A percentile compares a stretch with the other conserved stretches of the same genome.
Evolutionary conservation across 768 basidiomycete genomes (phyloP).

Genomic region (Rhizopogon roseolus): DNA sequence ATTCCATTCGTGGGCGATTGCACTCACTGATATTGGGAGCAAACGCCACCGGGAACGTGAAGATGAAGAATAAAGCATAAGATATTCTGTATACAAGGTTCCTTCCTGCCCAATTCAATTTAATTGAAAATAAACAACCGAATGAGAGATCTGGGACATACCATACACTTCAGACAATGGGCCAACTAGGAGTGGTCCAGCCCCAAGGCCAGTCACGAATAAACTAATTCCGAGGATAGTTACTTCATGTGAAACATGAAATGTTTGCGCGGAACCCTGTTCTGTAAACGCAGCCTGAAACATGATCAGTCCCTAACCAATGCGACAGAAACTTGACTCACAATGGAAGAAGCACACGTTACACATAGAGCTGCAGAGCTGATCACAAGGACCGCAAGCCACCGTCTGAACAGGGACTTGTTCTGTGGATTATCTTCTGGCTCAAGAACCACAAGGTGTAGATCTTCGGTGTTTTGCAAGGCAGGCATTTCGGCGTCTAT

Average conservation of each 20-base stretch:
- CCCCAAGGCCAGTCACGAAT: conserved; percentile 36
- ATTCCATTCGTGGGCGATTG: not conserved
- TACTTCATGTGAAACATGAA: conserved; percentile 52
- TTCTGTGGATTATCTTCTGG: conserved; percentile 38
- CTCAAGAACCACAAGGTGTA: conserved; percentile 33
- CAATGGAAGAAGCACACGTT: conserved; percentile 54
- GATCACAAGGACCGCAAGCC: conserved; percentile 44
- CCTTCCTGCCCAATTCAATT: conserved; percentile 40
- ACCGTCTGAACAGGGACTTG: conserved; percentile 37
- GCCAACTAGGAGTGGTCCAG: conserved; percentile 31
- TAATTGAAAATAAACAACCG: not conserved
- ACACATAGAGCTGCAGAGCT: conserved; percentile 44
- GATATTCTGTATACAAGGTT: conserved; percentile 59
- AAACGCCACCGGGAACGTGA: conserved; percentile 72
- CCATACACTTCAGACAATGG: conserved; percentile 38
- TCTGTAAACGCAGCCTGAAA: conserved; percentile 60
- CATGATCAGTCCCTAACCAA: not conserved
- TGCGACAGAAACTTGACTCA: conserved; percentile 21
- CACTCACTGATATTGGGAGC: conserved; percentile 53
- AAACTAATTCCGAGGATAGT: conserved; percentile 44
- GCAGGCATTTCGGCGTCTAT: conserved; percentile 1
- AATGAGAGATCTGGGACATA: conserved; percentile 1
- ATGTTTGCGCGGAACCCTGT: conserved; percentile 42
- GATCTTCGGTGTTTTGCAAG: conserved; percentile 5
- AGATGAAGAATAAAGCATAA: conserved; percentile 54